Evolutionary conservation across 2,329 filamentous ascomycete genomes (phyloP), one percentile per base, ranked within the genome.

Genomic region (Cercospora berteroae): DNA sequence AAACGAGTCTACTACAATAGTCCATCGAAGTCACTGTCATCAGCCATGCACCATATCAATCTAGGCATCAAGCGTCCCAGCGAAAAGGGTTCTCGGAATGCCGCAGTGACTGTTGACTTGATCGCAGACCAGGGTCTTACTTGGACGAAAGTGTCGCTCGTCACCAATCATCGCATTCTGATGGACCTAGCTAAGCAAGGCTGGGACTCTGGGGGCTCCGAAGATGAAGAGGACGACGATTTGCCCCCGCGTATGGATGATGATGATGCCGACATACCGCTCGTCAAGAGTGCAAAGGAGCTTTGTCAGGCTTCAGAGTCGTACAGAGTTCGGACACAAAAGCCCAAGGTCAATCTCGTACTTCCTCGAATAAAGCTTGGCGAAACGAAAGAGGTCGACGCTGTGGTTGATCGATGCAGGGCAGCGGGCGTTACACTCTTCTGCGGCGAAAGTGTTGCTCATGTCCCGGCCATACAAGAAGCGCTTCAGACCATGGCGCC

Each of bases 161-260:
- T 89, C 25, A 89, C 87, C 0, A 85, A 89, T 70, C 87, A 83
- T 66, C 82, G 88, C 61, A 79, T 92, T 31, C 78, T 90, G 18
- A 89, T 89, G 74, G 89, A 91, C 71, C 83, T 91, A 70, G 89
- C 89, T 3, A 89, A 90, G 76, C 84, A 88, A 66, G 88, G 89
- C 10, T 90, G 87, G 84, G 85, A 87, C 70, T 80, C 79, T 18
- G 84, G 84, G 56, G 77, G 75, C 5, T 80, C 81, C 25, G 79
- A 79, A 0, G 82, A 84, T 10, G 81, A 83, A n/a, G 80, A 80
- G 70, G 78, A 82, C n/a, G 77, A 80, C 63, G 73, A 52, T 55
- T 58, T 69, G 29, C 60, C 63, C 36, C 64, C 66, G 3, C 77
- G 77, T 56, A 78, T 81, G 13, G 82, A 85, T 56, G 84, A 87